phyloP scores from a whole-genome alignment of 768 basidiomycete genomes.

The Hygrophorus russula region DNA sequence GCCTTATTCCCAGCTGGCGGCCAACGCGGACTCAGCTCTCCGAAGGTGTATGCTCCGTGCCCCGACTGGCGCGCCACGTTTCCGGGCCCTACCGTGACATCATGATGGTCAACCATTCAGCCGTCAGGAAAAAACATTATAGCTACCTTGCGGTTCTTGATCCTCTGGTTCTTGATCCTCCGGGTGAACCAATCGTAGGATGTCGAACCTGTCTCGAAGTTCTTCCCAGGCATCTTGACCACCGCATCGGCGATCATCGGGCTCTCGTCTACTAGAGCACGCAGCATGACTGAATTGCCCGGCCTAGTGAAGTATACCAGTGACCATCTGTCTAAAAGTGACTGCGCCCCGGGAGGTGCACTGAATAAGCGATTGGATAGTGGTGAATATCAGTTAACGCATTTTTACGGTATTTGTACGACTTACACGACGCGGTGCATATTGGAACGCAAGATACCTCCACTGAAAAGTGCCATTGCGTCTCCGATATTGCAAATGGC shows the following conservation, averaged over 20 bases:
- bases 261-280: slow-evolving; percentile 41
- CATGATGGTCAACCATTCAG: background rate
- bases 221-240: slow-evolving; percentile 23
- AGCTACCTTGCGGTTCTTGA: slow-evolving; percentile 30
- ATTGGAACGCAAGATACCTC: slow-evolving; percentile 52
- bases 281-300: slow-evolving; percentile 37
- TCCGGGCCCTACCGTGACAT: slow-evolving; percentile 33
- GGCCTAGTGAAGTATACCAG: slow-evolving; percentile 61
- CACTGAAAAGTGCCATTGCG: slow-evolving; percentile 49
- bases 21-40: background rate
- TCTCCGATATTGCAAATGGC: slow-evolving; percentile 57
- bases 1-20: too few species aligned
- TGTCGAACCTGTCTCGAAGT: slow-evolving; percentile 24
- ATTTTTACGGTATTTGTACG: background rate
- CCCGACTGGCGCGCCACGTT: slow-evolving; percentile 36
- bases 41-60: slow-evolving; percentile 25
- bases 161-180: slow-evolving; percentile 31
- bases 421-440: slow-evolving; percentile 51
- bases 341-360: slow-evolving; percentile 50
- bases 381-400: background rate
- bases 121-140: background rate
- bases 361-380: slow-evolving; percentile 22
- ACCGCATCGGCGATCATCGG: slow-evolving; percentile 35
- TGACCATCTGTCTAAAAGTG: slow-evolving; percentile 46
- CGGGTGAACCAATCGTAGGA: slow-evolving; percentile 33